Percentiles rank a stretch among this genome's conserved stretches.
Evolutionary conservation across 306 rosid genomes (phyloP).

Genomic region (Purshia tridentata): DNA sequence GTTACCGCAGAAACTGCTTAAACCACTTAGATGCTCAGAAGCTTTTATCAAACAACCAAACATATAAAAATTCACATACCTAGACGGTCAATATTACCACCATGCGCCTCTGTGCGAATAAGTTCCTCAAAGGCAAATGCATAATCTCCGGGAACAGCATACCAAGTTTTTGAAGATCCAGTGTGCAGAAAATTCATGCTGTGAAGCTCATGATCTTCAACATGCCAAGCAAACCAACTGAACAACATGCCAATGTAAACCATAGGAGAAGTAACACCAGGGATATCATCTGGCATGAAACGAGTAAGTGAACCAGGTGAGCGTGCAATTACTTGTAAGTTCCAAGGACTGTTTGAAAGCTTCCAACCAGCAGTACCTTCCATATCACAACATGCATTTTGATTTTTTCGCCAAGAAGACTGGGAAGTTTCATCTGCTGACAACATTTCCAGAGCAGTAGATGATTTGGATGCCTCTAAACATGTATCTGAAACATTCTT

Average conservation of each 20-base stretch:
- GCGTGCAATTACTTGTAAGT: constrained; percentile 95
- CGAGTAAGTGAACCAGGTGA: constrained; percentile 96
- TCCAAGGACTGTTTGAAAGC: constrained; percentile 98
- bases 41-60: constrained; percentile 17
- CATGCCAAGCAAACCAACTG: constrained; percentile 99
- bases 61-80: constrained; percentile 49
- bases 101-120: constrained; percentile 69
- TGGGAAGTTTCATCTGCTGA: constrained; percentile 48
- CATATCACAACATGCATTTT: constrained; percentile 48
- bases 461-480: constrained; percentile 41
- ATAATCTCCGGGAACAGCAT: constrained; percentile 89
- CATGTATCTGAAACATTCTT: constrained; percentile 29
- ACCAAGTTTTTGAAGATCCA: constrained; percentile 98
- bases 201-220: constrained; percentile 99
- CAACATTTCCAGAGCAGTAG: constrained; percentile 27
- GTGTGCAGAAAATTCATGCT: constrained; percentile 96
- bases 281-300: constrained; percentile 98
- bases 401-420: constrained; percentile 48
- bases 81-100: constrained; percentile 75
- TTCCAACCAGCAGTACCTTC: constrained; percentile 99
- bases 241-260: constrained; percentile 95
- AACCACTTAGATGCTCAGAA: constrained; percentile 1
- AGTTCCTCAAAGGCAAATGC: constrained; percentile 90
- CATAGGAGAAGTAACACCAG: constrained; percentile 99
- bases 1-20: too few species aligned